Evolutionary conservation across 352 stramenopile genomes (phyloP).

Genomic region (Pythium monospermum): DNA sequence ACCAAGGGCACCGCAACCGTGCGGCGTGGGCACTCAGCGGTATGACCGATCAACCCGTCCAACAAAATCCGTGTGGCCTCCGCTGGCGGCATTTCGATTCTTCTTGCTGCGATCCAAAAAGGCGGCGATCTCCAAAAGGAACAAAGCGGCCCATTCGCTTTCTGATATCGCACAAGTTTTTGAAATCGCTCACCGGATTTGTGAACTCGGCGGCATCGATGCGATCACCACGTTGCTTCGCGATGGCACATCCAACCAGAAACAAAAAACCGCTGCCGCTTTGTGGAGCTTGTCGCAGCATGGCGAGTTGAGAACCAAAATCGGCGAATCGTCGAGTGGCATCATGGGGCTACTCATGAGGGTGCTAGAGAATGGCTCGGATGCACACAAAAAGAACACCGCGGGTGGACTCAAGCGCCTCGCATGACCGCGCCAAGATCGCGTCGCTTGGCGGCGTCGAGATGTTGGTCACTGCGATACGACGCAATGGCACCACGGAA

Average conservation of each 20-base stretch:
- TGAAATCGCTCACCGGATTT: background rate
- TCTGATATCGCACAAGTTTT: background rate
- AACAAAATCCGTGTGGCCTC: background rate
- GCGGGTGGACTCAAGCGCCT: background rate
- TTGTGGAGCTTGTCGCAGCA: slow-evolving; percentile 2
- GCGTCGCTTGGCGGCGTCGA: background rate
- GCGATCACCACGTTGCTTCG: background rate
- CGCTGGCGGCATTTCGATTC: slow-evolving; percentile 1
- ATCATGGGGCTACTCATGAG: background rate
- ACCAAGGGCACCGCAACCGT: slow-evolving; percentile 1
- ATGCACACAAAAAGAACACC: background rate
- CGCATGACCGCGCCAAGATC: background rate
- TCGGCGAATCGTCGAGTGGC: background rate
- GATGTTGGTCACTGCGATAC: background rate
- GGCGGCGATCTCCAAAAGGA: slow-evolving; percentile 1
- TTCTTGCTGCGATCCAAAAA: background rate
- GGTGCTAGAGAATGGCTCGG: background rate
- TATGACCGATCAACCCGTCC: background rate
- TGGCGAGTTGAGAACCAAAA: background rate
- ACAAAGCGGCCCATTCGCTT: slow-evolving; percentile 1
- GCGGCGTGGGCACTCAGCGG: slow-evolving; percentile 8
- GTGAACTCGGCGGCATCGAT: background rate
- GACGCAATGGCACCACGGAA: background rate
- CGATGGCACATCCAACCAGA: background rate
- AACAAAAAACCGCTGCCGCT: background rate